Base-by-base conservation (phyloP, 1,284 basidiomycete genomes). In the Ustilago vetiveriae region DNA sequence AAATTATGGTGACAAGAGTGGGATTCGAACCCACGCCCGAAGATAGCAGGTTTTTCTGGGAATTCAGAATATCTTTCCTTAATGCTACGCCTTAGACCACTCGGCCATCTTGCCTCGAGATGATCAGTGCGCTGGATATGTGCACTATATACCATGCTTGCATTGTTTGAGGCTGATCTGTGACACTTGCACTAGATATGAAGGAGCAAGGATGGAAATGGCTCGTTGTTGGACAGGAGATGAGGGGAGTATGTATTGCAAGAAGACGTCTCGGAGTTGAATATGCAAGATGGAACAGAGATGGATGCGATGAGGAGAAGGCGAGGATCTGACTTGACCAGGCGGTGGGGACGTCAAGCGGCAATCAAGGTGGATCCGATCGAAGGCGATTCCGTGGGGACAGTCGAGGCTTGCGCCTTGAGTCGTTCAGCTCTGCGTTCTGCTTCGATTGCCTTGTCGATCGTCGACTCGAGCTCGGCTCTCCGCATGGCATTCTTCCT, bases 21-120 rank as follows among this genome's bases (percentile, higher is more conserved):
- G 75, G 77, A 79, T 79, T 79, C 77, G 75, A 79, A 79, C 77
- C 77, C 77, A 78, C 77, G 77, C 76, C 76, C 76, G 75, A 76
- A 76, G 75, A 76, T 71, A 71, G 68, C 62, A 71, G 68, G 45
- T 56, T 27, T 49, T 50, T 39, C 47, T 35, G 46, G 39, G n/a
- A 36, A 24, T 23, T 33, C 50, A 45, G 47, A 44, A 60, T 64
- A 71, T 66, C 53, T 63, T n/a, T 58, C 68, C 63, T 71, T 65
- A 71, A 71, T 71, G 62, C 63, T 71, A 71, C 62, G 68, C 68
- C 68, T 71, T 71, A 71, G 67, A 71, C 68, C 68, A 66, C 62
- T 71, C 68, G 68, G 68, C 68, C 68, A 71, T 66, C 56, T 64
- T 70, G 67, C 67, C 67, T 42, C 51, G 0, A 29, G 48, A 49